Conservation (phyloP, 2,329 filamentous ascomycete genomes). For the Aspergillus tanneri region DNA sequence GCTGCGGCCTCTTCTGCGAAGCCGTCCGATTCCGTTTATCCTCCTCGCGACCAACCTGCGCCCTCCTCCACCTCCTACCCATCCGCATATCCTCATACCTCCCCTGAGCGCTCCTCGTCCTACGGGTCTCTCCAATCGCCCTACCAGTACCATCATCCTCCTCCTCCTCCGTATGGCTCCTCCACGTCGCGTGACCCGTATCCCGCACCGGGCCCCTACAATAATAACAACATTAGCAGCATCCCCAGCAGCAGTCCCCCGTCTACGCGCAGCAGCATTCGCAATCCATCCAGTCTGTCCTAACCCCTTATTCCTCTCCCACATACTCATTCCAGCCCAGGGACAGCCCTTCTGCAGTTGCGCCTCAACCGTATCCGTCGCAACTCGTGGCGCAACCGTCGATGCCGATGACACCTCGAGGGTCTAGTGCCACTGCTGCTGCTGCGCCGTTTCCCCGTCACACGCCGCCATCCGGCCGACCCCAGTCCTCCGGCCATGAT, state of each 20-base stretch:
- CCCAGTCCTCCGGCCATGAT: constrained; percentile 40
- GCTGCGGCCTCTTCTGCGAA: constrained; percentile 33
- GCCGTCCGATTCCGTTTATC: constrained; percentile 27
- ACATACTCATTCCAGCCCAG: constrained; percentile 34
- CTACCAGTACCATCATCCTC: constrained; percentile 41
- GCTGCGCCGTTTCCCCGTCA: constrained; percentile 33
- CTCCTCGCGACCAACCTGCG: constrained; percentile 28
- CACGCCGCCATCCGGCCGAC: constrained; percentile 38
- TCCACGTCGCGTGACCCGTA: constrained; percentile 37
- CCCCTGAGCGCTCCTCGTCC: constrained; percentile 43
- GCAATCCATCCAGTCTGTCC: constrained; percentile 41
- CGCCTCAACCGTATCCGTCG: constrained; percentile 31
- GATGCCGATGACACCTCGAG: constrained; percentile 51
- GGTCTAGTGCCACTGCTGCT: constrained; percentile 35
- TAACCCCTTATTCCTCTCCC: constrained; percentile 35
- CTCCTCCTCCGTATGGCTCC: constrained; percentile 32
- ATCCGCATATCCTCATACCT: constrained; percentile 38
- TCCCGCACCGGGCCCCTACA: constrained; percentile 30
- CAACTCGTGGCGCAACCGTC: constrained; percentile 43
- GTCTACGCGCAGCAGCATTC: constrained; percentile 41
- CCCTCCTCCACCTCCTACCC: constrained; percentile 28
- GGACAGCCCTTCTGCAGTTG: constrained; percentile 37
- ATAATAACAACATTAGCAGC: constrained; percentile 29
- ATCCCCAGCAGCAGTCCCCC: constrained; percentile 34
- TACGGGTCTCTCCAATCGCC: constrained; percentile 42